Percentiles rank a stretch among this genome's conserved stretches.
phyloP scores from a whole-genome alignment of 2,329 filamentous ascomycete genomes.

The Dothideomycetes sp. region DNA sequence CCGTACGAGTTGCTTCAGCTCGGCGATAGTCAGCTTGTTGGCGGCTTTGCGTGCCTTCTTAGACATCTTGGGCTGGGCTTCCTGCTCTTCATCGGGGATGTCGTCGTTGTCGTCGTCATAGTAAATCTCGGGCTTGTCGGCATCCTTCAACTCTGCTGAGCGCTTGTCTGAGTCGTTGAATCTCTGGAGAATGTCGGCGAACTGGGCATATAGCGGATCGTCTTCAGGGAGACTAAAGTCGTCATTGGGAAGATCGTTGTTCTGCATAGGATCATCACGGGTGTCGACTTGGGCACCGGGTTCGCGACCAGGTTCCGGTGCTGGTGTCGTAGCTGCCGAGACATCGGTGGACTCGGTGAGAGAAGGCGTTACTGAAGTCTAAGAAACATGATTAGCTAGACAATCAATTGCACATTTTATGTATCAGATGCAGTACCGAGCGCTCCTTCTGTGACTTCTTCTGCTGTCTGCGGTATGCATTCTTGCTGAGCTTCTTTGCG shows the following conservation, averaged over 20 bases:
- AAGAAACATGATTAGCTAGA: conserved; percentile 26
- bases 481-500: conserved; percentile 71
- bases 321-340: conserved; percentile 13
- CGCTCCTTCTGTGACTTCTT: conserved; percentile 81
- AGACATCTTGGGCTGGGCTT: conserved; percentile 63
- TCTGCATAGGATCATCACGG: conserved; percentile 17
- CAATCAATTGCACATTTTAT: conserved; percentile 15
- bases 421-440: conserved; percentile 33
- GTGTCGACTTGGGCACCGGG: conserved; percentile 8
- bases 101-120: conserved; percentile 79
- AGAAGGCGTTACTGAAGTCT: conserved; percentile 20
- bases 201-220: conserved; percentile 74
- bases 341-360: conserved; percentile 14
- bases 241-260: conserved; percentile 21
- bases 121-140: conserved; percentile 77
- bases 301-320: conserved; percentile 13
- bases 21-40: conserved; percentile 87
- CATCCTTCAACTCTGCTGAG: conserved; percentile 42
- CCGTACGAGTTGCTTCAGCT: conserved; percentile 82
- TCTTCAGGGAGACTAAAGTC: conserved; percentile 22
- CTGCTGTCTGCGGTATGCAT: conserved; percentile 83
- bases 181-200: conserved; percentile 70
- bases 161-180: conserved; percentile 54
- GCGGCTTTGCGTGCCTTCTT: conserved; percentile 92
- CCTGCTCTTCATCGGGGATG: conserved; percentile 76